Evolutionary conservation across 441 rosid genomes (phyloP).

Genomic region (Sinapis alba): DNA sequence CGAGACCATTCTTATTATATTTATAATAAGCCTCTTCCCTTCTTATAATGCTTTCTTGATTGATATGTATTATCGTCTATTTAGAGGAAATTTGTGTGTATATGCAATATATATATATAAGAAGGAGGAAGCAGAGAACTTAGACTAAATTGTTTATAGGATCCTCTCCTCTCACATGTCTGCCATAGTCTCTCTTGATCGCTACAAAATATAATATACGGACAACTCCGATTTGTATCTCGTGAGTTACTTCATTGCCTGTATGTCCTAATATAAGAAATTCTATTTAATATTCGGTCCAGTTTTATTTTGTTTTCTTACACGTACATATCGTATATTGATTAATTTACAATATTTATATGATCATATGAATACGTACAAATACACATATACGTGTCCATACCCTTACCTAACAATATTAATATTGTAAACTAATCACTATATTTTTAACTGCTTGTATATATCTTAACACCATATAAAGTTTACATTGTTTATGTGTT

Average conservation of each 20-base stretch:
- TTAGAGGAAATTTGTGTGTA: slow-evolving; percentile 33
- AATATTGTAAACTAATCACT: slow-evolving; percentile 17
- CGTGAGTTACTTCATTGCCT: slow-evolving; percentile 43
- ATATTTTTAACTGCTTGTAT: neutral
- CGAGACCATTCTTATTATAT: slow-evolving; percentile 46
- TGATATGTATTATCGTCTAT: slow-evolving; percentile 13
- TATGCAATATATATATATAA: neutral
- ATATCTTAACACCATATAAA: too few species aligned
- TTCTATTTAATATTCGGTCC: slow-evolving; percentile 31
- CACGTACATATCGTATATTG: slow-evolving; percentile 6
- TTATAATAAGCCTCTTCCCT: neutral
- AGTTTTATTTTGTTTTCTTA: slow-evolving; percentile 14
- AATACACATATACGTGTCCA: slow-evolving; percentile 2
- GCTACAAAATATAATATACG: slow-evolving; percentile 44
- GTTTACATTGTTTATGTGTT: neutral
- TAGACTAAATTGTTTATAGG: slow-evolving; percentile 39
- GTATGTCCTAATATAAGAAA: slow-evolving; percentile 38
- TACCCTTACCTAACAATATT: slow-evolving; percentile 20
- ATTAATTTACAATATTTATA: neutral
- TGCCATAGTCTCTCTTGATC: slow-evolving; percentile 42
- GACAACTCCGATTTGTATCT: slow-evolving; percentile 42
- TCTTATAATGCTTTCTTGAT: slow-evolving; percentile 2
- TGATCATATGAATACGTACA: slow-evolving; percentile 5
- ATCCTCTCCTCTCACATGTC: slow-evolving; percentile 49
- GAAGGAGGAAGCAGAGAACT: neutral